These are phyloP conservation scores for Quillaja saponaria DNA, from an alignment of 306 rosid genomes.

Conservation along the genomic window DNA sequence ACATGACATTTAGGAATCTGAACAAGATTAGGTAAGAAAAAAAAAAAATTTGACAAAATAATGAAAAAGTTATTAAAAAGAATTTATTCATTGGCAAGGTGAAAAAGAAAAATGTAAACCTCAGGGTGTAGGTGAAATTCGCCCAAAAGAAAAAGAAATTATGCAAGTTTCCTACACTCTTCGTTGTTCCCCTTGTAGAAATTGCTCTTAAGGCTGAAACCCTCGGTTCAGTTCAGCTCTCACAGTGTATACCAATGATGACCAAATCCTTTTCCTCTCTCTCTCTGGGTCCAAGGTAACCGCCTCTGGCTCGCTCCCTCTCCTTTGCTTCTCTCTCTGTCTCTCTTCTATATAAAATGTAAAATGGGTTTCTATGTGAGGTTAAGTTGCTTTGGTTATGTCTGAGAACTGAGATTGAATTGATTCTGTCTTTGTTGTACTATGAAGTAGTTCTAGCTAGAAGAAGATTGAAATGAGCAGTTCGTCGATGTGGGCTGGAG, in stretches of 20 bases:
- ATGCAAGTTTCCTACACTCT: too few species aligned
- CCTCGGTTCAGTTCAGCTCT: too few species aligned
- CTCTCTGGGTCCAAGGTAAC: constrained; percentile 37
- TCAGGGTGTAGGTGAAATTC: too few species aligned
- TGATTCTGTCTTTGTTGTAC: constrained; percentile 3
- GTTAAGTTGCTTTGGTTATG: not conserved
- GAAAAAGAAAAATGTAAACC: too few species aligned
- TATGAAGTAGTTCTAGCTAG: not conserved
- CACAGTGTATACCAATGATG: constrained; percentile 30
- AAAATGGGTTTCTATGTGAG: not conserved
- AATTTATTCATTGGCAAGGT: too few species aligned
- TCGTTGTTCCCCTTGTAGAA: too few species aligned
- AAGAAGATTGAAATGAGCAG: constrained; percentile 33
- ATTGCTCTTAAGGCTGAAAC: too few species aligned
- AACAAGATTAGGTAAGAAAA: too few species aligned
- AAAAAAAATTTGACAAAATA: too few species aligned
- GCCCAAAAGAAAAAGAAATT: too few species aligned
- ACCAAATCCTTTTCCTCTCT: constrained; percentile 19
- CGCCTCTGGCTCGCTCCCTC: constrained; percentile 19
- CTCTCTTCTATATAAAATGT: not conserved
- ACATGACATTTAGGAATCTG: too few species aligned
- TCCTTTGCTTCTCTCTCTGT: constrained; percentile 19
- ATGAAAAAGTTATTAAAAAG: too few species aligned
- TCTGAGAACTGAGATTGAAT: constrained; percentile 1
- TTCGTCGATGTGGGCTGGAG: constrained; percentile 44